phyloP scores from a whole-genome alignment of 2,329 filamentous ascomycete species.

The Trichoderma gracile region DNA sequence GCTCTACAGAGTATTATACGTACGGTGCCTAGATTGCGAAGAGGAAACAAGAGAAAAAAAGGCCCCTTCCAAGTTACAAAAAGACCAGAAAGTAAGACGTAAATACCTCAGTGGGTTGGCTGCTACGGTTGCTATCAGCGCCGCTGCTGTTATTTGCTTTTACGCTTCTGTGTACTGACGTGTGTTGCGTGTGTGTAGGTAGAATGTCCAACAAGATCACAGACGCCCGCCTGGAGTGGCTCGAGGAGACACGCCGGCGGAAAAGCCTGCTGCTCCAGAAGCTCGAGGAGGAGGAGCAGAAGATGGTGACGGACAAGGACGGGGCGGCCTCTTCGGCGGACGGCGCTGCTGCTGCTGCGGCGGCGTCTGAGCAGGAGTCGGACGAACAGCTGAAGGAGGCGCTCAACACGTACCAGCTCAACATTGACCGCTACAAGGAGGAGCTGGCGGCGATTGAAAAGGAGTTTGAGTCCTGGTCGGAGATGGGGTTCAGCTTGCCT shows the following conservation, averaged over 20 bases:
- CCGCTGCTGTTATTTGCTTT: background rate
- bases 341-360: background rate
- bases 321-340: conserved; percentile 14
- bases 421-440: conserved; percentile 21
- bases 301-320: conserved; percentile 9
- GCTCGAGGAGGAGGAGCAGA: conserved; percentile 23
- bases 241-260: conserved; percentile 17
- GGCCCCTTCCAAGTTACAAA: background rate
- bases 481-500: conserved; percentile 22
- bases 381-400: background rate
- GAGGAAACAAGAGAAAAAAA: background rate
- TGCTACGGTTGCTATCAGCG: background rate
- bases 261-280: conserved; percentile 19
- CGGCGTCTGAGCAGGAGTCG: background rate
- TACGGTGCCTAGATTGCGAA: conserved; percentile 1
- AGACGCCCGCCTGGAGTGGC: conserved; percentile 22
- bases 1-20: background rate
- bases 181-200: background rate
- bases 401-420: conserved; percentile 11
- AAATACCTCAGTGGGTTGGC: background rate
- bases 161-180: background rate
- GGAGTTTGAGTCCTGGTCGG: conserved; percentile 21
- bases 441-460: conserved; percentile 21
- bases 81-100: conserved; percentile 3
- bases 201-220: conserved; percentile 23